Evolutionary conservation across 2,329 filamentous ascomycete genomes (phyloP).

Genomic region (Colletotrichum zoysiae): DNA sequence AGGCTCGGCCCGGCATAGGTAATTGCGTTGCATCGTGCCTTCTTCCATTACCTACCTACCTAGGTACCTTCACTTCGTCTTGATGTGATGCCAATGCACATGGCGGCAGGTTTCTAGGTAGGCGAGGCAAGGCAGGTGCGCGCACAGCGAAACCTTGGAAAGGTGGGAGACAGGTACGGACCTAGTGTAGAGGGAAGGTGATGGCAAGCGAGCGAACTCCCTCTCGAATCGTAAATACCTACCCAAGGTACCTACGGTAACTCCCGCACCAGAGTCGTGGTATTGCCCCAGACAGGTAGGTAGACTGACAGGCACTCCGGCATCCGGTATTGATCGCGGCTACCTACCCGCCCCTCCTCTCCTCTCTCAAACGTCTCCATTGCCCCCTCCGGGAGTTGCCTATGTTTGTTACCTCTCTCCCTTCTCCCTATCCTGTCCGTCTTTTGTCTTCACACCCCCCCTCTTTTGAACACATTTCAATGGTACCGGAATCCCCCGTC

Average conservation of each 20-base stretch:
- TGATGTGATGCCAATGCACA: too few relatives aligned
- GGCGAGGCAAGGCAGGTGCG: neutral
- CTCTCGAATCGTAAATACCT: neutral
- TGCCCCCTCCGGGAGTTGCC: neutral
- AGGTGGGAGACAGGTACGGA: neutral
- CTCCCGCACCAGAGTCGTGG: too few relatives aligned
- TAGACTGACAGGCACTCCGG: neutral
- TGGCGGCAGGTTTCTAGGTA: too few relatives aligned
- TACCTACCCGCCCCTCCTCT: neutral
- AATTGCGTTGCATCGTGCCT: neutral
- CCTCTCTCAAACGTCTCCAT: neutral
- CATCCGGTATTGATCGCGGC: neutral
- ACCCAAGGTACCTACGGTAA: too few relatives aligned
- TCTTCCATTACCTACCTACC: neutral
- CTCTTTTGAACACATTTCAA: neutral
- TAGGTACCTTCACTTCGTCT: too few relatives aligned
- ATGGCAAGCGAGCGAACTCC: neutral
- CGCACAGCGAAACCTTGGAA: neutral
- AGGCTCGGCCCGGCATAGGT: constrained; percentile 21
- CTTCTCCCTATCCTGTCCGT: constrained; percentile 9
- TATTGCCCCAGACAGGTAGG: too few relatives aligned
- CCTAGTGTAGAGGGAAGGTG: too few relatives aligned
- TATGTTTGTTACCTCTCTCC: neutral
- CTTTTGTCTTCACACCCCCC: neutral
- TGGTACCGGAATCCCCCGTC: neutral